Conservation (phyloP, 2,329 filamentous ascomycete genomes). For the Colletotrichum tabaci region DNA sequence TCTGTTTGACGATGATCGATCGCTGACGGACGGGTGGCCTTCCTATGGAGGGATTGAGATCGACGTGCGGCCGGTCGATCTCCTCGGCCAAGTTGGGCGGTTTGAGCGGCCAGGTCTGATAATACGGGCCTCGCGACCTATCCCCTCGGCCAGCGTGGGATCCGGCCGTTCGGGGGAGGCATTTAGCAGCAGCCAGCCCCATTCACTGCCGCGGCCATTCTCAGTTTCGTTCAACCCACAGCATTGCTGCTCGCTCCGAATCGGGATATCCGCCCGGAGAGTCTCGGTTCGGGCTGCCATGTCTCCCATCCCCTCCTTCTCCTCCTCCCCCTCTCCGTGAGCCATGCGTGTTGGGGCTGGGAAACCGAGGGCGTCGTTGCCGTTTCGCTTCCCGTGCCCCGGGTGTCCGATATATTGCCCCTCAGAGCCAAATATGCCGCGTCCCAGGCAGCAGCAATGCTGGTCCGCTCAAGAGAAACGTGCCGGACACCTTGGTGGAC, state of each 20-base stretch:
- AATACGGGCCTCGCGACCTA: not conserved
- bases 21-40: not conserved
- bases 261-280: not conserved
- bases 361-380: not conserved
- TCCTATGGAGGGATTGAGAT: conserved; percentile 3
- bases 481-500: not conserved
- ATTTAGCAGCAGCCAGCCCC: not conserved
- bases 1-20: conserved; percentile 13
- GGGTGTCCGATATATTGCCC: conserved; percentile 35
- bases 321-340: not conserved
- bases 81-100: not conserved
- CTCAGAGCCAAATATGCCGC: not conserved
- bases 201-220: not conserved
- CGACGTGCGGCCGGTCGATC: not conserved
- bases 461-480: not conserved
- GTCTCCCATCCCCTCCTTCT: not conserved
- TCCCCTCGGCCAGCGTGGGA: not conserved
- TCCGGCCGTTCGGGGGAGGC: not conserved
- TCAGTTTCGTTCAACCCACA: not conserved
- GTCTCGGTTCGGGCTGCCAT: not conserved
- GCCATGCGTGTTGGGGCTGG: conserved; percentile 1
- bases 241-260: not conserved
- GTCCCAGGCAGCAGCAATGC: not conserved
- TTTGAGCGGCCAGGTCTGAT: not conserved
- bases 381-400: conserved; percentile 29